Base-by-base conservation (phyloP, 2,329 filamentous ascomycete species). In the Mycogone perniciosa region DNA sequence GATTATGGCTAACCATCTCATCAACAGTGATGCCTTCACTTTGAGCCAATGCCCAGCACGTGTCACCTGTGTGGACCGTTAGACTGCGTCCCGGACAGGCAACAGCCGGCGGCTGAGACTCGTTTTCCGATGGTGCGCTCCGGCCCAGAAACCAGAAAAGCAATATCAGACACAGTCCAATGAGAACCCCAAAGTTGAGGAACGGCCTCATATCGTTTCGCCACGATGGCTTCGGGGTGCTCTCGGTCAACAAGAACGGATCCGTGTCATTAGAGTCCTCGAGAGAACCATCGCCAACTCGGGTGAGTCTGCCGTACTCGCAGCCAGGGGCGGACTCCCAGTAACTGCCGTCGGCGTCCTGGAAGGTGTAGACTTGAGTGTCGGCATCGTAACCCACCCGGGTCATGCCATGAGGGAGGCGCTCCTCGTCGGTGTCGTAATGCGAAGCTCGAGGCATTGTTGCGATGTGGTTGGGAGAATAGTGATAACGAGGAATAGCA, bases 301-400 rank as follows among this genome's bases (percentile, higher is more conserved):
- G 69, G 26, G 66, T 70, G 40, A 81, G 66, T 1, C 63, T 63
- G 13, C 79, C 78, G 56, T 79, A 80, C 42, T 70, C 66, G 43
- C 64, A 68, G 11, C 79, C 78, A 0, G 76, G 71, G 1, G 71
- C 70, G 34, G 76, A 72, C 58, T 78, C 72, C 70, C 75, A 81
- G 56, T 68, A 64, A 50, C 65, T 71, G 42, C 77, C 78, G 42
- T 74, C 67, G 27, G 62, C 52, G 49, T 78, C 76, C 50, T 69
- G 70, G 63, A 75, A 81, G 20, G 73, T 77, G 64, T 80, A 80
- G 47, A 68, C 64, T 57, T 78, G 71, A 1, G 69, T 73, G 61
- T 80, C 77, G 49, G 76, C 75, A 54, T 81, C 78, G 66, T 82
- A 81, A 56, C 76, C 76, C 30, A 78, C 67, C 51, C 78, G 72